Percentiles rank a stretch among this genome's conserved stretches.
Conservation (phyloP, 768 basidiomycete genomes). For the Trametes villosa region DNA sequence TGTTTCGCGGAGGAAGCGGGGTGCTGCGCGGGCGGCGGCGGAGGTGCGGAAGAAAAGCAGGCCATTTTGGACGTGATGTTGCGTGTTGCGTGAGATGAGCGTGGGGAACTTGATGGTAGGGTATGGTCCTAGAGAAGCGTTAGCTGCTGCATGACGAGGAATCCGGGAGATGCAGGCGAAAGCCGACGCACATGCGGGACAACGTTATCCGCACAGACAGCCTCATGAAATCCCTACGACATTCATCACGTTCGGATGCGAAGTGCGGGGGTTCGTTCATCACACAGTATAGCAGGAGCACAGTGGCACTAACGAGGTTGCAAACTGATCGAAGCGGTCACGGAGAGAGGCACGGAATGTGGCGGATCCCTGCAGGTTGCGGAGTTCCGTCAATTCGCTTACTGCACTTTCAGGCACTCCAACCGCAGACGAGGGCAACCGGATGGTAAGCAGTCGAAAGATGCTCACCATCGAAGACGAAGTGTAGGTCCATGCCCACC, state of each 20-base stretch:
- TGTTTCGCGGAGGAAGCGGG: slow-evolving; percentile 73
- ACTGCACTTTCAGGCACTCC: background rate
- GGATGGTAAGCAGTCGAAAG: background rate
- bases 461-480: slow-evolving; percentile 82
- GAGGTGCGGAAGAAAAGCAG: slow-evolving; percentile 86
- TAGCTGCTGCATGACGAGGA: background rate
- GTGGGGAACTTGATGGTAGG: slow-evolving; percentile 79
- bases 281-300: background rate
- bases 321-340: no score
- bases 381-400: background rate
- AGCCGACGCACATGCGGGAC: background rate
- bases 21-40: slow-evolving; percentile 57
- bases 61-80: slow-evolving; percentile 61
- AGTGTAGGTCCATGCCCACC: slow-evolving; percentile 65
- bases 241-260: no score
- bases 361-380: background rate
- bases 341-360: background rate
- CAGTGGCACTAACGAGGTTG: background rate
- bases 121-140: slow-evolving; percentile 56
- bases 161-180: background rate
- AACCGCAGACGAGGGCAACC: background rate
- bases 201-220: background rate
- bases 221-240: background rate
- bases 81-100: slow-evolving; percentile 57
- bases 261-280: no score